phyloP scores from a whole-genome alignment of 2,329 filamentous ascomycete species.

The Westerdykella sp. region DNA sequence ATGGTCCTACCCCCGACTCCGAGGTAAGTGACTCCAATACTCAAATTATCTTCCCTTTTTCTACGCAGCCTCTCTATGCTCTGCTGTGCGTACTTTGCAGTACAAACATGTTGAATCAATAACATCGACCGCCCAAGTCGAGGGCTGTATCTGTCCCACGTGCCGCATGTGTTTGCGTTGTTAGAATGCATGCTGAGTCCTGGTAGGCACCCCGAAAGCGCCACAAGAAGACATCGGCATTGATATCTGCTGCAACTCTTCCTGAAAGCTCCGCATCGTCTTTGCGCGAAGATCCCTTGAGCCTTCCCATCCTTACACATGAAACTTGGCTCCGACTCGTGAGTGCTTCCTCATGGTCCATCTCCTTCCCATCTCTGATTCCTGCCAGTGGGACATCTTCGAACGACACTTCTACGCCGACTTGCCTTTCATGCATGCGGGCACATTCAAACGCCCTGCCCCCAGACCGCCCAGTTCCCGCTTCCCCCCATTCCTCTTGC shows the following conservation, averaged over 20 bases:
- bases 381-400: slow-evolving; percentile 55
- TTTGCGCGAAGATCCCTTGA: slow-evolving; percentile 52
- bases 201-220: slow-evolving; percentile 8
- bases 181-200: slow-evolving; percentile 2
- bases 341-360: slow-evolving; percentile 6
- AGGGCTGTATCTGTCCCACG: no score
- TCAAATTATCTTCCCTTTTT: no score
- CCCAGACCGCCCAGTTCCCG: neutral
- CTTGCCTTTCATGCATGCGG: slow-evolving; percentile 63
- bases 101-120: no score
- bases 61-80: no score
- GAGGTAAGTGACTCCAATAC: neutral
- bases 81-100: no score
- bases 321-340: slow-evolving; percentile 61
- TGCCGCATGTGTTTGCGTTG: neutral
- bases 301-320: slow-evolving; percentile 56
- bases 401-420: slow-evolving; percentile 66
- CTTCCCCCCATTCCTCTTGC: slow-evolving; percentile 49
- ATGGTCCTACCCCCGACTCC: neutral
- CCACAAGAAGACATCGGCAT: slow-evolving; percentile 37
- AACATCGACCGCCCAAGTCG: no score
- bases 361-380: slow-evolving; percentile 1
- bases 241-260: slow-evolving; percentile 30
- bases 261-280: slow-evolving; percentile 21
- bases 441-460: slow-evolving; percentile 49